A percentile compares a stretch with the other conserved stretches of the same genome.
These are phyloP conservation scores for Brachypodium distachyon DNA, from an alignment of 202 grass and related monocot genomes.

Conservation along the genomic window DNA sequence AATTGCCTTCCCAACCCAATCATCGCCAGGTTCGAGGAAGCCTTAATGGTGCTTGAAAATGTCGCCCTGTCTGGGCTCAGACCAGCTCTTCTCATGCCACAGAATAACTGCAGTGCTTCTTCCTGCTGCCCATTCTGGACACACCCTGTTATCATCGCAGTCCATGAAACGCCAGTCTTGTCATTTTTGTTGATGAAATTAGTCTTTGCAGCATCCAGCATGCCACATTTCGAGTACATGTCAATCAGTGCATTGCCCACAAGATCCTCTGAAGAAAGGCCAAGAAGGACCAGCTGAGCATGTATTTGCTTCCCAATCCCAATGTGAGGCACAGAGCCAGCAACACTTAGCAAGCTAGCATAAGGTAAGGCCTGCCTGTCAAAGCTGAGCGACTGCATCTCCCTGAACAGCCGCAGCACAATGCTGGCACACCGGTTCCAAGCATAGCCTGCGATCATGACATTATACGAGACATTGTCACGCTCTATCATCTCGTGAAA, in stretches of 20 bases:
- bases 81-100: constrained; percentile 65
- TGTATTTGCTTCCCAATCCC: constrained; percentile 76
- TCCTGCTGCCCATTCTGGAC: constrained; percentile 65
- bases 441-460: constrained; percentile 64
- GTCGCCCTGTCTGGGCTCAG: constrained; percentile 56
- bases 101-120: constrained; percentile 52
- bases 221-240: constrained; percentile 75
- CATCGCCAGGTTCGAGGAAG: constrained; percentile 65
- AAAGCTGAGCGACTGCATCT: constrained; percentile 51
- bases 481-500: constrained; percentile 64
- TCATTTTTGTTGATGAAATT: constrained; percentile 50
- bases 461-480: constrained; percentile 82
- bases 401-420: constrained; percentile 39
- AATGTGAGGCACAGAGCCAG: constrained; percentile 41
- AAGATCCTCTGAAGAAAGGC: constrained; percentile 36
- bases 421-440: constrained; percentile 28
- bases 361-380: constrained; percentile 58
- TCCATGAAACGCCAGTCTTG: constrained; percentile 69
- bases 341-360: constrained; percentile 63
- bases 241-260: constrained; percentile 71
- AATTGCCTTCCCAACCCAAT: constrained; percentile 62
- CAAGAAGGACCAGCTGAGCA: constrained; percentile 46
- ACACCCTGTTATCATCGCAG: constrained; percentile 64
- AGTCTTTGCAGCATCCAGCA: constrained; percentile 36
- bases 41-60: constrained; percentile 71